Evolutionary conservation across 495 filamentous ascomycete species (phyloP), one percentile per base, ranked within the genome.

Genomic region (Penicillium diatomitis): DNA sequence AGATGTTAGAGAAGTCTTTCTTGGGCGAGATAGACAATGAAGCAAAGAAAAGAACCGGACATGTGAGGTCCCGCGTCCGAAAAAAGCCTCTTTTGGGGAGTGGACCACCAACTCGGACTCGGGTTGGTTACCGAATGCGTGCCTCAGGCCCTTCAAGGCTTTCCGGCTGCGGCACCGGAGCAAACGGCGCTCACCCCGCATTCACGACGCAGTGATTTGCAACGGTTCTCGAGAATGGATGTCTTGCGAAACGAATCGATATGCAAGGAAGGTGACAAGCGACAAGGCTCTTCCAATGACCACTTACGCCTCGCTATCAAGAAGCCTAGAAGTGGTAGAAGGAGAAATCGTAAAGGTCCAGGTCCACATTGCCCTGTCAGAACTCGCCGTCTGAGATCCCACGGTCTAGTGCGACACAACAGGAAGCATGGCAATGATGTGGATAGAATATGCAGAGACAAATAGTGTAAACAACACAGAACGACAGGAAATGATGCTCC

Each of bases 41-140:
- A 42, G 40, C 49, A 48, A 49, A 52, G 51, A 57, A 57, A 61
- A 60, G 54, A 56, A 52, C 55, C 47, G 50, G 58, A 32, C 55
- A 56, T 64, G 53, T 58, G 57, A 63, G 61, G 61, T 63, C 57
- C 65, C 60, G 61, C 62, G 53, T 57, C 65, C 51, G 60, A 60
- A 64, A 65, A 63, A 63, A 60, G 55, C 61, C 62, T 65, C 60
- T 61, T 53, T 20, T 51, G 52, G 38, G 50, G 55, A 66, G 63
- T 64, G 61, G 61, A 64, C 53, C 58, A 41, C 42, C 45, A 32
- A 47, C 47, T 52, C 46, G 51, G 46, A 41, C 49, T 59, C 55
- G 59, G 56, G 49, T 56, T 54, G 50, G 50, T 43, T 54, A 55
- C 37, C 10, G 33, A 20, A 7, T 4, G 4, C 10, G 8, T 31